Conservation (phyloP, 345 rosid genomes). For the Rhodomyrtus tomentosa region DNA sequence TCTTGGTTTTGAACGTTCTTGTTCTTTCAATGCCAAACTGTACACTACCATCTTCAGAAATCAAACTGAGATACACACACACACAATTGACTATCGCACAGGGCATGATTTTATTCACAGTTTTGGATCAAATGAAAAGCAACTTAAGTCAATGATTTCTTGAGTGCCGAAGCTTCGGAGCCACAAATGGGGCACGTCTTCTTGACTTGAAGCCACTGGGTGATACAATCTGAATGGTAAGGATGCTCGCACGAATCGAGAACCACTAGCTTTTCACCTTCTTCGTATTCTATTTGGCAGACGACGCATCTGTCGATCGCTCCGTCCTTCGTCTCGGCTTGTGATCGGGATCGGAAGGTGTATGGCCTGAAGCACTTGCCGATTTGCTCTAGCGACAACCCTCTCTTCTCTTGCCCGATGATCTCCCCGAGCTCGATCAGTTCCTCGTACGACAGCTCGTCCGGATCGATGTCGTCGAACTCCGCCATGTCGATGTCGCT, state of each 20-base stretch:
- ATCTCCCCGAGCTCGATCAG: conserved; percentile 58
- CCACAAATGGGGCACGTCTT: conserved; percentile 71
- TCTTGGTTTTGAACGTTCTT: no score
- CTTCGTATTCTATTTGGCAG: conserved; percentile 66
- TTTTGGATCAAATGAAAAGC: background rate
- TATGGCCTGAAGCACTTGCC: conserved; percentile 15
- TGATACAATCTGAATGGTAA: conserved; percentile 56
- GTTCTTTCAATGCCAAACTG: no score
- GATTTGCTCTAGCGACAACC: conserved; percentile 32
- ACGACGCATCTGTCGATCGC: conserved; percentile 59
- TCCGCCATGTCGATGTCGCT: conserved; percentile 28
- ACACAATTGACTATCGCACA: background rate
- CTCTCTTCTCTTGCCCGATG: conserved; percentile 53
- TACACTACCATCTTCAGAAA: background rate
- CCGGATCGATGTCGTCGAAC: conserved; percentile 54
- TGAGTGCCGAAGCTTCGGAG: conserved; percentile 32
- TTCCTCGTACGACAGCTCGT: conserved; percentile 60
- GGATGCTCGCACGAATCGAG: conserved; percentile 47
- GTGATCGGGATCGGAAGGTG: background rate
- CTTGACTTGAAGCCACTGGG: conserved; percentile 55
- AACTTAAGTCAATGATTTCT: background rate
- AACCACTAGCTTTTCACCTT: conserved; percentile 36
- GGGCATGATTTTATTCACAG: background rate
- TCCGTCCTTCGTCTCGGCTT: background rate
- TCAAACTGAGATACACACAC: background rate